Conservation (phyloP, 2,329 filamentous ascomycete species). For the Botrytis porri region DNA sequence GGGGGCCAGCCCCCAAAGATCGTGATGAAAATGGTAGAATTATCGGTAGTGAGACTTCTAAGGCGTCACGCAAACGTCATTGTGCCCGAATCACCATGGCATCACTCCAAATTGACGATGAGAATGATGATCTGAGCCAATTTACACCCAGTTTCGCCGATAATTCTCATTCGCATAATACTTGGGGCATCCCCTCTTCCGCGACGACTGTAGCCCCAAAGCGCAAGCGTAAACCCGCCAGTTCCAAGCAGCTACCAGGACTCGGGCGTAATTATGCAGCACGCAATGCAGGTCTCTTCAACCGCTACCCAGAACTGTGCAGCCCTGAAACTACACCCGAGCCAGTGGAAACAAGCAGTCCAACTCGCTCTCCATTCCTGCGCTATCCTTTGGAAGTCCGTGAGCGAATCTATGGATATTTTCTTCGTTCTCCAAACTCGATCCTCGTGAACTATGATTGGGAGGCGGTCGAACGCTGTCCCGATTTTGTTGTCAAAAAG, state of each 20-base stretch:
- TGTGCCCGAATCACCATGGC: conserved; percentile 1
- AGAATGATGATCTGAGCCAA: conserved; percentile 17
- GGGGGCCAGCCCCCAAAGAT: background rate
- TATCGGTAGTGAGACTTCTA: background rate
- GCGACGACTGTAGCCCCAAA: conserved; percentile 2
- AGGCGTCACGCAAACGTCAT: conserved; percentile 16
- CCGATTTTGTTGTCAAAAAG: conserved; percentile 13
- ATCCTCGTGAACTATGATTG: conserved; percentile 33
- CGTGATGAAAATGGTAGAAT: conserved; percentile 1
- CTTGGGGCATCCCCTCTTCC: conserved; percentile 14
- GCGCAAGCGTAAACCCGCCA: conserved; percentile 8
- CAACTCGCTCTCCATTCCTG: conserved; percentile 25
- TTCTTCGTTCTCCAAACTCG: conserved; percentile 26
- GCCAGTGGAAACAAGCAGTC: conserved; percentile 21
- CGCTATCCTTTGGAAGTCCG: conserved; percentile 30
- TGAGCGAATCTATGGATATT: conserved; percentile 30
- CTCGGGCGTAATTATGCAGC: background rate
- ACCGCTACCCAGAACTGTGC: background rate
- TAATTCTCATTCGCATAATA: conserved; percentile 17
- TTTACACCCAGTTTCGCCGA: conserved; percentile 4
- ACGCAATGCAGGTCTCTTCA: background rate
- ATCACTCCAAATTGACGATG: conserved; percentile 18
- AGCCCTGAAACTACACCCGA: background rate
- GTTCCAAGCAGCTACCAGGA: background rate
- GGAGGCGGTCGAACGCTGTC: conserved; percentile 25